Evolutionary conservation across 345 rosid species (phyloP).

Genomic region (Reutealis trisperma): DNA sequence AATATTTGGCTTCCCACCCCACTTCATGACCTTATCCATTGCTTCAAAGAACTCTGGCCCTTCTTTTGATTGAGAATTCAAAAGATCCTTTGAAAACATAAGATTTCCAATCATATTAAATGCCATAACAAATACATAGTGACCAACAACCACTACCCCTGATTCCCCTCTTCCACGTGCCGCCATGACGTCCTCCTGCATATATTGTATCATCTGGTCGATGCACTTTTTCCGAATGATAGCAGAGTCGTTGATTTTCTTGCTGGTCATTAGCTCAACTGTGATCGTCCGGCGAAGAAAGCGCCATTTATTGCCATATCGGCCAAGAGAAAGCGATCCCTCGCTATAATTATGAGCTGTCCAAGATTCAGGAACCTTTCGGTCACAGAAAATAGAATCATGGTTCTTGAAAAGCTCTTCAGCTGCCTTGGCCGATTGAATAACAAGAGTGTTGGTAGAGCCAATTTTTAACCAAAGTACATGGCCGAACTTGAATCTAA

Average conservation of each 20-base stretch:
- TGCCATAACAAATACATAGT: slow-evolving; percentile 2
- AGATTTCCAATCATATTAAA: slow-evolving; percentile 28
- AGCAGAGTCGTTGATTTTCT: slow-evolving; percentile 13
- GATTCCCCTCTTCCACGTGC: background rate
- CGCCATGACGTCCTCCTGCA: slow-evolving; percentile 1
- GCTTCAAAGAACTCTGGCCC: slow-evolving; percentile 17
- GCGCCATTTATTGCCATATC: slow-evolving; percentile 23
- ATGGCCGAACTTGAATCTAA: slow-evolving; percentile 13
- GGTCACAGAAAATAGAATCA: slow-evolving; percentile 12
- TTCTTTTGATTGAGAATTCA: slow-evolving; percentile 1
- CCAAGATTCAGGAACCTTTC: background rate
- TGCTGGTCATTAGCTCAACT: slow-evolving; percentile 8
- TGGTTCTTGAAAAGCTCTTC: slow-evolving; percentile 24
- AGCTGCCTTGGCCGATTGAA: slow-evolving; percentile 23
- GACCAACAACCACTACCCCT: slow-evolving; percentile 3
- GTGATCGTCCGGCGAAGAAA: slow-evolving; percentile 10
- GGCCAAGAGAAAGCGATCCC: slow-evolving; percentile 5
- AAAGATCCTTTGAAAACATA: slow-evolving; percentile 20
- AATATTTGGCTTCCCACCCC: slow-evolving; percentile 25
- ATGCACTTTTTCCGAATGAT: background rate
- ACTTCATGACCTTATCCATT: background rate
- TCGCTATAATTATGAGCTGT: slow-evolving; percentile 15
- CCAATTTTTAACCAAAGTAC: slow-evolving; percentile 26
- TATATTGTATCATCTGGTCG: slow-evolving; percentile 3
- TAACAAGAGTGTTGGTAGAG: slow-evolving; percentile 19